Base-by-base conservation (phyloP, 257 asterid genomes). In the Solanum paucissectum region DNA sequence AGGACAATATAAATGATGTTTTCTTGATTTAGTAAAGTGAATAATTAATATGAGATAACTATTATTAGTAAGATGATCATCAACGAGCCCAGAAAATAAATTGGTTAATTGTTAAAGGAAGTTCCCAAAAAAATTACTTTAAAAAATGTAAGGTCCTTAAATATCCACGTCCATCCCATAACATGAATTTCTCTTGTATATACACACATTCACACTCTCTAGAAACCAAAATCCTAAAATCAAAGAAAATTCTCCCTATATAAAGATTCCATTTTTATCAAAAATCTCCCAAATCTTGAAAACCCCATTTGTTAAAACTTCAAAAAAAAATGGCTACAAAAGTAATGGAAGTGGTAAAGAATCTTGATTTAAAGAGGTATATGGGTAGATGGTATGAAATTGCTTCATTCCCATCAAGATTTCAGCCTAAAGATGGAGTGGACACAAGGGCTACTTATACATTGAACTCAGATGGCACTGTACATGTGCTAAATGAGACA, bases 371-470 rank as follows among this genome's bases (percentile, higher is more conserved):
- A 9, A 90, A 93, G 87, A 93, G 87, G 85, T 97, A 97, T 88
- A 95, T 94, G 98, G 99, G 99, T 1, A 93, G 98, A 68, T 97
- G 99, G 99, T 95, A 95, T 58, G 98, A 97, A 87, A 92, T 97
- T 7, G 99, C 98, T 34, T 95, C 98, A 29, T 93, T 97, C 42
- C 99, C 98, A 16, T 93, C 97, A 2, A 37, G 88, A 9, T 92
- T 93, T 89, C 98, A 95, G 90, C 99, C 99, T 37, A 97, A 85
- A 60, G 87, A 75, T 37, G 96, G 98, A 5, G 90, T 18, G 5
- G 94, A 97, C 88, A 95, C 98, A 0, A 92, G 98, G 90, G 98
- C 98, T 1, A 97, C 98, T 0, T 95, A 97, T 87, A 92, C 90
- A 23, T 88, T 97, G 46, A 95, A 93, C 25, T 32, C 92, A 12